Conservation (phyloP, 1,139 yeast genomes). For the Suzukiozyma palmioleophila region DNA sequence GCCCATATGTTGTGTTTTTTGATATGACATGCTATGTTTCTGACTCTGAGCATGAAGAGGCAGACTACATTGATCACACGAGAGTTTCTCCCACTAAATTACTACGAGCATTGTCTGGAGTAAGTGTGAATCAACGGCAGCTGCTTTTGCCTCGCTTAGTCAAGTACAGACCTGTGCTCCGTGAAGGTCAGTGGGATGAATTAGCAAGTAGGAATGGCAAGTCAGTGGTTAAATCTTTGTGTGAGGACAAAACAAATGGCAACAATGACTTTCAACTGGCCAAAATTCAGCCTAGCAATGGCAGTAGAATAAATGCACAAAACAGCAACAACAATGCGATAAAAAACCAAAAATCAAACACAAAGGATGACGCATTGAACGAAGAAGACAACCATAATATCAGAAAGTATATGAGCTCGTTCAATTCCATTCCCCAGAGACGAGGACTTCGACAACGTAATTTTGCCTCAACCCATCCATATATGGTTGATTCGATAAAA, state of each 20-base stretch:
- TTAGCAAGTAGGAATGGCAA: background rate
- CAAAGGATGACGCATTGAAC: background rate
- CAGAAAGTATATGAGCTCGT: slow-evolving; percentile 11
- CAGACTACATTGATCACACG: background rate
- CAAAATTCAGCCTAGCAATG: too few species aligned
- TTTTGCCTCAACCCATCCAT: slow-evolving; percentile 46
- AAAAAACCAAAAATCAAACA: background rate
- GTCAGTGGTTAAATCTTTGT: too few species aligned
- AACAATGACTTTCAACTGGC: too few species aligned
- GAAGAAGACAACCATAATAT: slow-evolving; percentile 11
- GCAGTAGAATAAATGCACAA: too few species aligned
- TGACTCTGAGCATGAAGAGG: slow-evolving; percentile 5
- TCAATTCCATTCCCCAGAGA: slow-evolving; percentile 10
- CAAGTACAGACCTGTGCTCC: background rate
- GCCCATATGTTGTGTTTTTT: slow-evolving; percentile 3
- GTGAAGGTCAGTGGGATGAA: slow-evolving; percentile 1
- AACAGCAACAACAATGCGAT: too few species aligned
- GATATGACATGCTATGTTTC: slow-evolving; percentile 4
- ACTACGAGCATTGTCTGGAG: background rate
- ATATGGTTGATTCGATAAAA: slow-evolving; percentile 45
- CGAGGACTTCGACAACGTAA: slow-evolving; percentile 41
- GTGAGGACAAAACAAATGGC: too few species aligned
- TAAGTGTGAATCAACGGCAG: background rate
- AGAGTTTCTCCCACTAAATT: background rate
- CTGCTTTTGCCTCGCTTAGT: background rate